A percentile compares a stretch with the other conserved stretches of the same genome.
Evolutionary conservation across 257 asterid genomes (phyloP).

Genomic region (Cordia subcordata): DNA sequence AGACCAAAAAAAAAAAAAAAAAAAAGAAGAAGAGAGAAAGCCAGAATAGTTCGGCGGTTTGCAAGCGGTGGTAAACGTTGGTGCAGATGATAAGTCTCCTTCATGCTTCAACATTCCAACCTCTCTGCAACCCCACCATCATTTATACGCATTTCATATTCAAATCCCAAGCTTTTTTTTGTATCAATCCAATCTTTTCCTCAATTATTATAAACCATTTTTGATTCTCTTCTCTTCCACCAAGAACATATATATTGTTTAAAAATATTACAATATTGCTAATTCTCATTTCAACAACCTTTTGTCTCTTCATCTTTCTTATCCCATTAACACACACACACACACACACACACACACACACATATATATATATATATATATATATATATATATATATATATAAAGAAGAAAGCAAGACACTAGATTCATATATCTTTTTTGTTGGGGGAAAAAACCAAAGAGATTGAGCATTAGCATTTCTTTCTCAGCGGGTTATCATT

Average conservation of each 20-base stretch:
- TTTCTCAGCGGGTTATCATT: too few relatives aligned
- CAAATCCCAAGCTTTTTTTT: conserved; percentile 1
- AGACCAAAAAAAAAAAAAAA: too few relatives aligned
- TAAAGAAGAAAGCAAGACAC: conserved; percentile 11
- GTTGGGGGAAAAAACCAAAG: not conserved
- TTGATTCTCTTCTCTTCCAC: conserved; percentile 22
- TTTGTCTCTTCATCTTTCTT: conserved; percentile 27
- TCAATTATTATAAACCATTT: conserved; percentile 25
- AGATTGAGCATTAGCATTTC: not conserved
- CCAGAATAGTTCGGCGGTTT: conserved; percentile 28
- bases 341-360: too few relatives aligned
- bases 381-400: too few relatives aligned
- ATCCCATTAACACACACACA: conserved; percentile 25
- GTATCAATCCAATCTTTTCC: conserved; percentile 6
- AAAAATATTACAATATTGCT: too few relatives aligned
- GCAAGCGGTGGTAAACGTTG: conserved; percentile 16
- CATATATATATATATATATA: too few relatives aligned
- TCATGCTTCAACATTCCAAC: conserved; percentile 60
- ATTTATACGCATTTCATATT: not conserved
- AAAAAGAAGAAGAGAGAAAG: too few relatives aligned
- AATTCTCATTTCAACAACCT: conserved; percentile 38
- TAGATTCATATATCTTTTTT: not conserved
- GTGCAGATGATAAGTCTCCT: conserved; percentile 65
- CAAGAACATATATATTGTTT: conserved; percentile 9
- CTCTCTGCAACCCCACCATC: conserved; percentile 34